Percentiles rank a stretch among this genome's conserved stretches.
These are phyloP conservation scores for Staphylotrichum longicolle DNA, from an alignment of 495 filamentous ascomycete genomes.

Conservation along the genomic window DNA sequence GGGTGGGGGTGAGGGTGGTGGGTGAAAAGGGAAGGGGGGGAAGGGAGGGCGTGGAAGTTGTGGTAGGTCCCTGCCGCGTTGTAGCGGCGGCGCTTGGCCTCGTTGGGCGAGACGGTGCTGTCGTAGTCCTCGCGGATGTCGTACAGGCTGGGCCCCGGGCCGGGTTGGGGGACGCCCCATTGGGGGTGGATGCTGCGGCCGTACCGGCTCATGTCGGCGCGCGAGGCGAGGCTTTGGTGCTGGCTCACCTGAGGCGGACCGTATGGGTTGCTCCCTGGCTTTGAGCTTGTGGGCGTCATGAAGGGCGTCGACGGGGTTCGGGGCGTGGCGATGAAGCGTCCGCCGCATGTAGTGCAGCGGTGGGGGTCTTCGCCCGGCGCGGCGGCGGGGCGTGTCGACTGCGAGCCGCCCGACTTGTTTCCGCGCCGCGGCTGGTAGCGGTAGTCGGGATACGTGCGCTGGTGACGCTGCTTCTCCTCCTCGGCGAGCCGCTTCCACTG, in stretches of 20 bases:
- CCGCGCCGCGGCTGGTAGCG: constrained; percentile 86
- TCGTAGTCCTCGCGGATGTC: constrained; percentile 42
- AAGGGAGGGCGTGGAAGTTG: constrained; percentile 26
- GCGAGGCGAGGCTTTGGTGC: constrained; percentile 15
- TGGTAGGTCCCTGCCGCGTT: constrained; percentile 33
- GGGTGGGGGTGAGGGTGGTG: constrained; percentile 5
- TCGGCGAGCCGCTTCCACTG: constrained; percentile 90
- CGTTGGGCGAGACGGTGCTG: constrained; percentile 45
- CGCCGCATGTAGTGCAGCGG: constrained; percentile 62
- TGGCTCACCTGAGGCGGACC: constrained; percentile 25
- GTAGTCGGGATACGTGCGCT: constrained; percentile 88
- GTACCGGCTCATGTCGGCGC: constrained; percentile 6
- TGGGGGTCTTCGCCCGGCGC: constrained; percentile 44
- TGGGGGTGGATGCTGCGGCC: not conserved
- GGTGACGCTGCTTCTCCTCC: constrained; percentile 91
- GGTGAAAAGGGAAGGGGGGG: constrained; percentile 20
- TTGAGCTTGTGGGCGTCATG: constrained; percentile 33
- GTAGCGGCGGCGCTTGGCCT: constrained; percentile 58
- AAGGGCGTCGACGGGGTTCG: constrained; percentile 54
- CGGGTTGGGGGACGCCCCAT: constrained; percentile 7
- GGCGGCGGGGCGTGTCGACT: constrained; percentile 33
- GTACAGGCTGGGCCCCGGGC: constrained; percentile 11
- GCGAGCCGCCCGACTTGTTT: constrained; percentile 40
- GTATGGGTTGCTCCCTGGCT: constrained; percentile 29
- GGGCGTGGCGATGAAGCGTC: constrained; percentile 59